These are phyloP conservation scores for Blepharisma japonicum DNA, from an alignment of 73 alveolate genomes.

Conservation along the genomic window DNA sequence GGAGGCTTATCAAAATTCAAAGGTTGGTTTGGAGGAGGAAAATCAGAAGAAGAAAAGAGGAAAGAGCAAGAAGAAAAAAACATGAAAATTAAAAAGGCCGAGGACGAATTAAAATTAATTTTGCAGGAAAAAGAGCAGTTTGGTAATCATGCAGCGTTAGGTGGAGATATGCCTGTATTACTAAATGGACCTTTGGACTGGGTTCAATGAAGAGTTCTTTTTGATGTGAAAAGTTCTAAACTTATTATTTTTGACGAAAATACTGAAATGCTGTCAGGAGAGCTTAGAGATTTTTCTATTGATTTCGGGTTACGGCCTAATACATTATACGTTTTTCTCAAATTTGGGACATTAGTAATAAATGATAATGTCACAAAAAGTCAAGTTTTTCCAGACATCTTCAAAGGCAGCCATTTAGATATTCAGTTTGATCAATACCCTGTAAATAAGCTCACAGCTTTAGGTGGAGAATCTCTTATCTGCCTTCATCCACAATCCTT, in stretches of 20 bases:
- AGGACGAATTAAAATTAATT: background rate
- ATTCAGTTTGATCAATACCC: background rate
- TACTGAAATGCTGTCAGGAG: background rate
- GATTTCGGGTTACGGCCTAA: too few relatives aligned
- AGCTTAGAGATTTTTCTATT: background rate
- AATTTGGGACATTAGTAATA: too few relatives aligned
- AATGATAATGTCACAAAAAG: too few relatives aligned
- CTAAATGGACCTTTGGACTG: background rate
- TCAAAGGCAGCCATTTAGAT: too few relatives aligned
- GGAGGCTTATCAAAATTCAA: background rate
- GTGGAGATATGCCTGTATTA: background rate
- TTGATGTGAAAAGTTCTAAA: background rate
- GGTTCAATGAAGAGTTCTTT: background rate
- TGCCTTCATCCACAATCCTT: background rate
- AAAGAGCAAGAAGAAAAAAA: constrained; percentile 15
- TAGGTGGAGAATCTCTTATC: background rate
- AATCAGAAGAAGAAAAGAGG: constrained; percentile 4
- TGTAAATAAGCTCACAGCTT: background rate
- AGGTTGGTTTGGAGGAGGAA: background rate
- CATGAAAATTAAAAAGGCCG: background rate
- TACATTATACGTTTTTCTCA: too few relatives aligned
- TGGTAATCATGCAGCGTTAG: background rate
- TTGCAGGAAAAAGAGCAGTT: background rate
- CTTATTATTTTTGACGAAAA: background rate
- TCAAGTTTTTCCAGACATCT: too few relatives aligned